Evolutionary conservation across 2,329 filamentous ascomycete species (phyloP), one percentile per base, ranked within the genome.

Genomic region (Aspergillus tubingensis): DNA sequence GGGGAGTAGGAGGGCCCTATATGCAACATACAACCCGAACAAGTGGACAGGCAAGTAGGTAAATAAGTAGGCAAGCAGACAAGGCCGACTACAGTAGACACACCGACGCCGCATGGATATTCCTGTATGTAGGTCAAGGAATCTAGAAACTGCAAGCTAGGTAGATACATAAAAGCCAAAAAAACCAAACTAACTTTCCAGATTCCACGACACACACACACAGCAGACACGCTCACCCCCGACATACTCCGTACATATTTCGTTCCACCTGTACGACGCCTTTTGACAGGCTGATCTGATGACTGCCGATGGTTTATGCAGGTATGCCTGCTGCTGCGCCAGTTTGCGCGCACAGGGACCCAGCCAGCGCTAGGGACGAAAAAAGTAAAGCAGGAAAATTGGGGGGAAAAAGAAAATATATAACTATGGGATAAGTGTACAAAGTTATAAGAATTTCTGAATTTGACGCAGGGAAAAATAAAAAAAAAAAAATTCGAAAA

Each of bases 281-380:
- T 53, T 36, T 36, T 58, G 38, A 53, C 56, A 53, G 56, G 49
- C 49, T 53, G 56, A 58, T 53, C 56, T 58, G 49, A 47, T 58
- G 50, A 52, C 47, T 38, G 38, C 32, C 30, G 48, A 49, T 36
- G 32, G 32, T 57, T 27, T 50, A 57, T 50, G 47, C 30, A 50
- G 11, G 30, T 50, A 49, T 15, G 44, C 44, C 44, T 27, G 44
- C 44, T 15, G n/a, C 39, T 38, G 21, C 44, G 30, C 30, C 30
- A 36, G 30, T 36, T 44, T n/a, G 47, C 47, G 47, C 47, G 47
- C 47, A 50, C 47, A 32, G 47, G 23, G 47, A 11, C 19, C 32
- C 32, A 36, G 32, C 56, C 56, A 52, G n/a, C n/a, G 27, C 44
- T 38, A 52, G 27, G 36, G 39, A 59, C 39, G 8, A 54, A 55